Evolutionary conservation across 2,329 filamentous ascomycete species (phyloP), one percentile per base, ranked within the genome.

Genomic region (Colletotrichum aenigma): DNA sequence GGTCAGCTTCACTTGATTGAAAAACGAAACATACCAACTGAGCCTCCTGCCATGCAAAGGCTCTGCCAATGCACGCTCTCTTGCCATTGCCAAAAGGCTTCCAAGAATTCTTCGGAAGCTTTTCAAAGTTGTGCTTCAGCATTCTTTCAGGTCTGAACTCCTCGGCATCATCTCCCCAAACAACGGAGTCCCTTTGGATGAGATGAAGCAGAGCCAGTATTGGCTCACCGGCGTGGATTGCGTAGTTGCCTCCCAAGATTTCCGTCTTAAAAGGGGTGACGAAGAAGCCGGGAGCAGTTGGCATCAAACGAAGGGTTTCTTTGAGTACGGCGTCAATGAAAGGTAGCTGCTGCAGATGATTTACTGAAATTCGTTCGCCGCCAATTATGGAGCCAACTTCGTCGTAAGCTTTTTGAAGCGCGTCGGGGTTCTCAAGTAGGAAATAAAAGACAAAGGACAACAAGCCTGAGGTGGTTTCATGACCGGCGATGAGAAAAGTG

Each of bases 111-210:
- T 43, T 43, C 1, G 52, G 52, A 56, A 56, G 24, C 24, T 26
- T 26, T 6, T 56, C 52, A 7, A 75, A 77, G 38, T 66, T 61
- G 48, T 72, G 58, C 7, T 82, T 78, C 62, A 86, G 86, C 90
- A 93, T 93, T 21, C 92, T 84, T 79, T 93, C 92, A 0, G 92
- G 91, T 60, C 84, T 86, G 82, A 92, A 93, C 55, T 89, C 86
- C 4, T 88, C 84, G 1, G 90, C 89, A 77, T 93, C 89, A 0
- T 86, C 83, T 2, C 91, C 91, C 65, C 85, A 93, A 1, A 92
- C 88, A 7, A 82, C 81, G 1, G 89, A 89, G 77, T 93, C 91
- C 2, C 85, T 85, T 36, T 92, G 91, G 26, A 89, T 81, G 64
- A 86, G 86, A 48, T 84, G 79, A 8, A 92, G 81, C 18, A 91